A percentile compares a stretch with the other conserved stretches of the same genome.
These are phyloP conservation scores for Coniosporium apollinis DNA, from an alignment of 495 filamentous ascomycete genomes.

Conservation along the genomic window DNA sequence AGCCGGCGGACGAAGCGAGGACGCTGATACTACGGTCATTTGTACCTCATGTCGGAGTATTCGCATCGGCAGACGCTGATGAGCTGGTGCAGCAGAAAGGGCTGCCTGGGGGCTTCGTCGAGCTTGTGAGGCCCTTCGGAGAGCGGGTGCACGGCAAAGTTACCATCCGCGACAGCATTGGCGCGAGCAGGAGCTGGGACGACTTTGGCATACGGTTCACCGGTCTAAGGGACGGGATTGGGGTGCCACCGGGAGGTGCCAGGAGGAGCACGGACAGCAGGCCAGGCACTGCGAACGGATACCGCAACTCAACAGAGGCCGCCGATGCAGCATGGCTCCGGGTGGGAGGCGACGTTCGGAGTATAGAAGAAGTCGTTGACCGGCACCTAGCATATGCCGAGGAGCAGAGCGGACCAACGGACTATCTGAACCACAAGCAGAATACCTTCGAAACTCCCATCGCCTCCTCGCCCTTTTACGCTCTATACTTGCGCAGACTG, in stretches of 20 bases:
- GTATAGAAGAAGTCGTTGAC: slow-evolving; percentile 44
- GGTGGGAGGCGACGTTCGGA: slow-evolving; percentile 32
- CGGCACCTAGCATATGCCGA: slow-evolving; percentile 31
- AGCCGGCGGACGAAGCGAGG: slow-evolving; percentile 35
- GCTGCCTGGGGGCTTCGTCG: slow-evolving; percentile 62
- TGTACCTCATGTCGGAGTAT: slow-evolving; percentile 70
- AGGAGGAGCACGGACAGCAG: slow-evolving; percentile 19
- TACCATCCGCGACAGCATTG: slow-evolving; percentile 74
- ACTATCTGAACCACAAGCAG: slow-evolving; percentile 21
- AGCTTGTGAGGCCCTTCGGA: slow-evolving; percentile 80
- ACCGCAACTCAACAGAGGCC: slow-evolving; percentile 5
- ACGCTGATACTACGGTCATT: slow-evolving; percentile 68
- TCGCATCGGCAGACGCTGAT: slow-evolving; percentile 70
- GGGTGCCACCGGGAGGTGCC: slow-evolving; percentile 27
- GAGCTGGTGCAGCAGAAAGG: slow-evolving; percentile 70
- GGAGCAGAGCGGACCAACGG: slow-evolving; percentile 19
- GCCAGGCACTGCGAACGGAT: slow-evolving; percentile 13
- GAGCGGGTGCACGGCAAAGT: slow-evolving; percentile 78
- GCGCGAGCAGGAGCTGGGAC: slow-evolving; percentile 65
- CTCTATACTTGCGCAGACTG: slow-evolving; percentile 64
- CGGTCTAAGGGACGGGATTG: slow-evolving; percentile 42
- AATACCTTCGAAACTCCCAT: slow-evolving; percentile 2
- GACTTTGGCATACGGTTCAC: slow-evolving; percentile 83
- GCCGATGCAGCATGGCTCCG: slow-evolving; percentile 13
- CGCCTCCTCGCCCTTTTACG: slow-evolving; percentile 50